phyloP scores from a whole-genome alignment of 345 rosid genomes.

The Populus tremula region DNA sequence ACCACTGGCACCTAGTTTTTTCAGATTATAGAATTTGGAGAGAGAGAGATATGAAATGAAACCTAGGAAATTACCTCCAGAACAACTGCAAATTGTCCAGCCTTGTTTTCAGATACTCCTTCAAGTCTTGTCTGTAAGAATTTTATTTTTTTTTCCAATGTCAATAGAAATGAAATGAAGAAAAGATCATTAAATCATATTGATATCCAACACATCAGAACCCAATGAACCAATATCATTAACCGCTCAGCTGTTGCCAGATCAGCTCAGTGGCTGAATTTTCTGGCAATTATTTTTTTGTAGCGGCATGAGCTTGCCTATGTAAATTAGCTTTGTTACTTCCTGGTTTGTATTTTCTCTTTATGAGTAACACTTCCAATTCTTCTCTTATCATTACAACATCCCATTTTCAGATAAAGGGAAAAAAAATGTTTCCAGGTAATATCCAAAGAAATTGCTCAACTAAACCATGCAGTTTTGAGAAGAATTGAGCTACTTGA shows the following conservation, averaged over 20 bases:
- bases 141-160: not conserved
- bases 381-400: not conserved
- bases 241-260: not conserved
- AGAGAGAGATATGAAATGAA: not conserved
- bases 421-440: not conserved
- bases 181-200: not conserved
- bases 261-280: not conserved
- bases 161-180: not conserved
- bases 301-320: not conserved
- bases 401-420: not conserved
- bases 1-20: not conserved
- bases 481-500: not conserved
- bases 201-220: not conserved
- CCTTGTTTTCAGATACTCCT: conserved; percentile 51
- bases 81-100: conserved; percentile 67
- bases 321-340: not conserved
- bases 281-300: not conserved
- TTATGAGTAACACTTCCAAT: not conserved
- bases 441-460: not conserved
- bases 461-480: not conserved
- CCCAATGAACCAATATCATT: not conserved
- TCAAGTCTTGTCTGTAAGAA: conserved; percentile 66
- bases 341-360: not conserved
- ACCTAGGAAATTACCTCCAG: conserved; percentile 53
- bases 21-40: not conserved